Evolutionary conservation across 2,329 filamentous ascomycete genomes (phyloP).

Genomic region (Exophiala spinifera): DNA sequence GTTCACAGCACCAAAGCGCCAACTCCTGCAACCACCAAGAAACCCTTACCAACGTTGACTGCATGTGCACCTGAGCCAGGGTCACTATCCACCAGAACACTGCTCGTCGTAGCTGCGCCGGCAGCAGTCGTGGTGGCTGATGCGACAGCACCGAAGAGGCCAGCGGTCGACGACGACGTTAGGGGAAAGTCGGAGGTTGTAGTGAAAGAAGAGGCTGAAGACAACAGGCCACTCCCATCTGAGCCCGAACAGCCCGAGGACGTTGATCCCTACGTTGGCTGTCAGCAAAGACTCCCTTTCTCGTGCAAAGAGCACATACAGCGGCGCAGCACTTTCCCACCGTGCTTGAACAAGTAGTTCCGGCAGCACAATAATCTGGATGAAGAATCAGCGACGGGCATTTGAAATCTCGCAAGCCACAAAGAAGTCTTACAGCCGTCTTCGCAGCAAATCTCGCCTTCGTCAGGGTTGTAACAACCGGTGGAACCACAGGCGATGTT

Average conservation of each 20-base stretch:
- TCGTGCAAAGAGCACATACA: background rate
- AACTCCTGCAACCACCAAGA: constrained; percentile 8
- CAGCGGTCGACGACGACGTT: constrained; percentile 3
- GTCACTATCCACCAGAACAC: too few species aligned
- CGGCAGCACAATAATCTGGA: constrained; percentile 13
- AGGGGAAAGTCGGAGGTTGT: background rate
- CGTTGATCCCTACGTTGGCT: constrained; percentile 1
- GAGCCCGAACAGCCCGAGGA: background rate
- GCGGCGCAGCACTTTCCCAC: constrained; percentile 11
- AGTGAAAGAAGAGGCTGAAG: background rate
- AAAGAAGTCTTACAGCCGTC: constrained; percentile 13
- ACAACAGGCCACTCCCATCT: background rate
- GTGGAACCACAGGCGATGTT: background rate
- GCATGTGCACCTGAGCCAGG: background rate
- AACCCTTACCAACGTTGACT: background rate
- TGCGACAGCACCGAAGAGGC: background rate
- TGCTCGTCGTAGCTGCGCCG: background rate
- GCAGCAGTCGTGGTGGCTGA: background rate
- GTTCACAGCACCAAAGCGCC: constrained; percentile 16
- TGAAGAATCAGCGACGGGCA: too few species aligned
- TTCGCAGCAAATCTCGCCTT: constrained; percentile 12
- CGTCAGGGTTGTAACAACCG: constrained; percentile 16
- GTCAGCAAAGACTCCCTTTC: background rate
- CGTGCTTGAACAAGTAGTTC: constrained; percentile 14
- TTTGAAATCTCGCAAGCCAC: too few species aligned